Conservation (phyloP, 495 filamentous ascomycete genomes). For the Penicillium cosmopolitanum region DNA sequence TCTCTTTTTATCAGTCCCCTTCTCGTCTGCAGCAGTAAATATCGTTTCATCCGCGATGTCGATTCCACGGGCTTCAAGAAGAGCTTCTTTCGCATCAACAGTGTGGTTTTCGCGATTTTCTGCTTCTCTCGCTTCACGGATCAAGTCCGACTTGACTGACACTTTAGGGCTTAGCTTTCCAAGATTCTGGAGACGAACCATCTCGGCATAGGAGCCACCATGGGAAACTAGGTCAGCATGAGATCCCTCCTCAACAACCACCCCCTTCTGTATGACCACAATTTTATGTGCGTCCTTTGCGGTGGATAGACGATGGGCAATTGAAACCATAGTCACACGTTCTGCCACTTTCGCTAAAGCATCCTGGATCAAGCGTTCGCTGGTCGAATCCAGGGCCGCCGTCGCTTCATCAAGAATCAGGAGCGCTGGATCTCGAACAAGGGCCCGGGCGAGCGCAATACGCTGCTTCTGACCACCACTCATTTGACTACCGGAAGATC, state of each 20-base stretch:
- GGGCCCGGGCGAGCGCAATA: constrained; percentile 67
- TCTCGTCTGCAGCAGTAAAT: constrained; percentile 5
- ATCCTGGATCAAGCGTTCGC: constrained; percentile 51
- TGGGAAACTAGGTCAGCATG: constrained; percentile 40
- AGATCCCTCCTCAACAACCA: constrained; percentile 55
- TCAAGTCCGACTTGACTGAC: constrained; percentile 13
- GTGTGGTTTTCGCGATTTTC: neutral
- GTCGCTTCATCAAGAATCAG: constrained; percentile 84
- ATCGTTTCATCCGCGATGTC: constrained; percentile 22
- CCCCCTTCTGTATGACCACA: constrained; percentile 54
- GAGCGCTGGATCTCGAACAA: constrained; percentile 72
- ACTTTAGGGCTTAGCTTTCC: constrained; percentile 23
- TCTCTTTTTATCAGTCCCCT: constrained; percentile 14
- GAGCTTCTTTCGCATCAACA: constrained; percentile 22
- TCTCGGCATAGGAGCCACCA: constrained; percentile 46
- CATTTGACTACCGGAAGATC: constrained; percentile 57
- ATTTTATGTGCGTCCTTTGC: constrained; percentile 65
- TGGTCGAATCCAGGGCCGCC: constrained; percentile 54
- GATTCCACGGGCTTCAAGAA: constrained; percentile 21
- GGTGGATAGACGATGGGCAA: constrained; percentile 45
- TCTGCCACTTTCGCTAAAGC: constrained; percentile 45
- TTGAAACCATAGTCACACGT: constrained; percentile 43
- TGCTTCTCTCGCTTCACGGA: constrained; percentile 13
- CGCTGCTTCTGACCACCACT: constrained; percentile 65
- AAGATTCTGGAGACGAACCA: constrained; percentile 41